A percentile compares a stretch with the other conserved stretches of the same genome.
phyloP scores from a whole-genome alignment of 306 rosid genomes.

The Medicago arabica region DNA sequence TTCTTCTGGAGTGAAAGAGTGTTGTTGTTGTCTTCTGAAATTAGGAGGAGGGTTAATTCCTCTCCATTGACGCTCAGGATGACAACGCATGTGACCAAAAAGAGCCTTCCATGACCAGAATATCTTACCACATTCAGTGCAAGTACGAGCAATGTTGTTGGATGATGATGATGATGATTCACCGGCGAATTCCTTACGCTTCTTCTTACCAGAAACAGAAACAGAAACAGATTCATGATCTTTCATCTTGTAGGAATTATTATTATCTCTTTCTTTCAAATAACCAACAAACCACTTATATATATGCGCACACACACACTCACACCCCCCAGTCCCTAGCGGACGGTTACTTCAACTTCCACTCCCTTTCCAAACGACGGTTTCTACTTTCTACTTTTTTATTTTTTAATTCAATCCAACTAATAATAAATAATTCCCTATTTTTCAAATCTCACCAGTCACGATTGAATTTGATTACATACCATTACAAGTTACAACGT shows the following conservation, averaged over 20 bases:
- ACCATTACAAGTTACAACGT: too few relatives aligned
- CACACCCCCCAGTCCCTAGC: too few relatives aligned
- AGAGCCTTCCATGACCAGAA: constrained; percentile 91
- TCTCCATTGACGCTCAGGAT: constrained; percentile 89
- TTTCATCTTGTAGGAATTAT: not conserved
- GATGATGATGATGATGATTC: not conserved
- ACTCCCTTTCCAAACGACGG: not conserved
- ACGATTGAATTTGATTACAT: too few relatives aligned
- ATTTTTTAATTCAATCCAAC: not conserved
- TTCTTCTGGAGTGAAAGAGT: constrained; percentile 48
- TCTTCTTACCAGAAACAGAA: not conserved
- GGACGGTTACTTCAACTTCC: constrained; percentile 31
- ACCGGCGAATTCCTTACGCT: not conserved
- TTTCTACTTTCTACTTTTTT: not conserved
- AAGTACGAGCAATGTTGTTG: constrained; percentile 51
- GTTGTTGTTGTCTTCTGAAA: constrained; percentile 8
- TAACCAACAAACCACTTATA: constrained; percentile 13
- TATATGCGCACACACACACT: too few relatives aligned
- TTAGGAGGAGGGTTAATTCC: constrained; percentile 76
- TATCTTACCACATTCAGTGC: constrained; percentile 76
- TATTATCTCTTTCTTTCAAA: not conserved
- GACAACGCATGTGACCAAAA: constrained; percentile 94
- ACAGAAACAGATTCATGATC: not conserved
- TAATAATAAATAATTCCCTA: not conserved
- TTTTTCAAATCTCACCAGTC: too few relatives aligned